Base-by-base conservation (phyloP, 2,329 filamentous ascomycete species). In the Cordyceps sp. region DNA sequence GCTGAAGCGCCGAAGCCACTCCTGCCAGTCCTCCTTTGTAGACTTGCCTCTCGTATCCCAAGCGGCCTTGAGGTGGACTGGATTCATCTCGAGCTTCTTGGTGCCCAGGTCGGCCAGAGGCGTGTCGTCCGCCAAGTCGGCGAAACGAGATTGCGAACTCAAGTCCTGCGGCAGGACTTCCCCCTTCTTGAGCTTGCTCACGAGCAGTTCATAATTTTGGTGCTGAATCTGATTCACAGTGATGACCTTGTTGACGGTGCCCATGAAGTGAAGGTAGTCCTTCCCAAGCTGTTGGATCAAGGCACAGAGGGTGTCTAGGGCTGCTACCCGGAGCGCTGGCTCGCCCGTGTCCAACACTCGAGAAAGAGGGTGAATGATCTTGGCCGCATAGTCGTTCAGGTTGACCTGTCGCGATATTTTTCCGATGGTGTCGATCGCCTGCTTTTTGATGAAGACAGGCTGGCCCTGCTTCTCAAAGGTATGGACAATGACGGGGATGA, bases 41-140 rank as follows among this genome's bases (percentile, higher is more conserved):
- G 88, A 94, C 49, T 94, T 94, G 37, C 92, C 85, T 36, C 79
- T 85, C 0, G 92, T 90, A 45, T 96, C 90, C 90, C 90, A 99
- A 1, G 92, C 90, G 40, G 80, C 79, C 55, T 96, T 94, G 16
- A 99, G 64, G 61, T 98, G 92, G 40, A 96, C 86, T 31, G 93
- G 85, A 43, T 98, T 99, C 54, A 96, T 88, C 38, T 93, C 85
- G 22, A 96, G 67, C 55, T 96, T 96, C 63, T 93, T 94, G 10
- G 80, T 82, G 2, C 78, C 75, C 28, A 92, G 78, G 41, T 96
- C 88, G 0, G 81, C 74, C 45, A 85, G 79, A 6, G 77, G 73
- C 4, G 78, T 68, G 39, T 96, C 90, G 43, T 93, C 84, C 6
- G 75, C 64, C 33, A 80, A 73, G 40, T 83, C 76, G 7, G 73